phyloP scores from a whole-genome alignment of 768 basidiomycete species.

The Leucogyrophana mollusca region DNA sequence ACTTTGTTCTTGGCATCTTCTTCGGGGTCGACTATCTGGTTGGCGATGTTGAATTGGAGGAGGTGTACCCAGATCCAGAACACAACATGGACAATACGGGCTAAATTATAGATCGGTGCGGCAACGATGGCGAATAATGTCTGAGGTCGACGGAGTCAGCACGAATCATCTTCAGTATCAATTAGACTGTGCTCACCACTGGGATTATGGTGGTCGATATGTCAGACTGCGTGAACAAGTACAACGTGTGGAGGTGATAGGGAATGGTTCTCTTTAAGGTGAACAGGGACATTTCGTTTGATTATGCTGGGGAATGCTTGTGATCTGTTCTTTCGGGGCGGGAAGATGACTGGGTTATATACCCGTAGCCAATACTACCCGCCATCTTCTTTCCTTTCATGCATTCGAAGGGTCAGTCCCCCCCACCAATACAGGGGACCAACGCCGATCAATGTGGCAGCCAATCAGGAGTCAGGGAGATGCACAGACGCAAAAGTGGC shows the following conservation, averaged over 20 bases:
- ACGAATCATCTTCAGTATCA: too few relatives aligned
- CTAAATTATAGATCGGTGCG: slow-evolving; percentile 24
- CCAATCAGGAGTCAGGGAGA: too few relatives aligned
- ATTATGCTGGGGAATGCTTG: too few relatives aligned
- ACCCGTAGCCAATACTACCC: too few relatives aligned
- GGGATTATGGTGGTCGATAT: slow-evolving; percentile 46
- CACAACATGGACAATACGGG: slow-evolving; percentile 23
- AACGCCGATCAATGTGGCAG: too few relatives aligned
- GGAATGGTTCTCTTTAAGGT: slow-evolving; percentile 19
- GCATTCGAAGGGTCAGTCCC: too few relatives aligned
- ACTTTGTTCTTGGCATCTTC: slow-evolving; percentile 47
- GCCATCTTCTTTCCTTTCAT: too few relatives aligned
- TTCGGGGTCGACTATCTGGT: slow-evolving; percentile 39
- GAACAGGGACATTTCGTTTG: too few relatives aligned
- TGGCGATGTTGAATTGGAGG: slow-evolving; percentile 43
- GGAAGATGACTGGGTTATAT: too few relatives aligned
- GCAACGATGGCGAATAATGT: slow-evolving; percentile 32
- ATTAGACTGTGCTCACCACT: slow-evolving; percentile 33
- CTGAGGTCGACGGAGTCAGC: slow-evolving; percentile 21
- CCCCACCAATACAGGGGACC: too few relatives aligned
- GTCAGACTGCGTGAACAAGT: slow-evolving; percentile 46
- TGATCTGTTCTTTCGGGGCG: too few relatives aligned
- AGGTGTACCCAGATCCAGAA: slow-evolving; percentile 47
- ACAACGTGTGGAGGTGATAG: slow-evolving; percentile 28
- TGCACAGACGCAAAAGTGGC: too few relatives aligned